Percentiles rank a stretch among this genome's conserved stretches.
Conservation (phyloP, 2,329 filamentous ascomycete species). For the Fusarium devonianum region DNA sequence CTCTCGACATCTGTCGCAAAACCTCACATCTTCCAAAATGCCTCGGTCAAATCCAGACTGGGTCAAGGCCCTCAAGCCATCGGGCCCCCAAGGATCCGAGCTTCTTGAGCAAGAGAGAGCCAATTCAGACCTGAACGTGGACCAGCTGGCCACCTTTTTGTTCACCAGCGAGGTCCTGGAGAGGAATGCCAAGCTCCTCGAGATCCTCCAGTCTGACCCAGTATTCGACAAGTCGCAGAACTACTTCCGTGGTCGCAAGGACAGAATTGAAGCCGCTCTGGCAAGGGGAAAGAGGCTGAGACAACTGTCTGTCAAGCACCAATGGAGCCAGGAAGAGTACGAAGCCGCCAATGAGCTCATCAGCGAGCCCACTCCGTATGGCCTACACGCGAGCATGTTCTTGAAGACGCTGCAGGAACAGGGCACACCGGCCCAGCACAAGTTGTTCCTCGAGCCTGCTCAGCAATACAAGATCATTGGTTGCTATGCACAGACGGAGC, state of each 20-base stretch:
- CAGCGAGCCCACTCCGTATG: constrained; percentile 77
- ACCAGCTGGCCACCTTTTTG: constrained; percentile 72
- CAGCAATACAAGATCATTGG: constrained; percentile 76
- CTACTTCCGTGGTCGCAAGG: constrained; percentile 74
- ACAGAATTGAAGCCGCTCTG: constrained; percentile 73
- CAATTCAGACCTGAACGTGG: constrained; percentile 70
- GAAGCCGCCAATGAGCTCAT: constrained; percentile 71
- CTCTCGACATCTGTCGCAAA: neutral
- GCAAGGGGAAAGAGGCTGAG: constrained; percentile 74
- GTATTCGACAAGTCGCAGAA: constrained; percentile 82
- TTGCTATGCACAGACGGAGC: constrained; percentile 82
- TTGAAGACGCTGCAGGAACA: constrained; percentile 71
- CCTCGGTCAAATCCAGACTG: constrained; percentile 43
- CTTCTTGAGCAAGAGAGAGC: constrained; percentile 73
- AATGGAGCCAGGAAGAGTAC: constrained; percentile 73
- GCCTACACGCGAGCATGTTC: constrained; percentile 67
- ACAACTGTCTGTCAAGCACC: constrained; percentile 69
- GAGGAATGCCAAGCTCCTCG: constrained; percentile 65
- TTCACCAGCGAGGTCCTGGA: constrained; percentile 72
- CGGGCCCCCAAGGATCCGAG: constrained; percentile 72
- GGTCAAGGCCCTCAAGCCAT: constrained; percentile 48
- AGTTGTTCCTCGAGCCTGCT: constrained; percentile 74
- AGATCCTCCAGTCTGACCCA: constrained; percentile 70
- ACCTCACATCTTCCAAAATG: constrained; percentile 20
- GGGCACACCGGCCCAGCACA: constrained; percentile 75